These are phyloP conservation scores for Mucor irregularis DNA, from an alignment of 371 early-diverging fungal species.

Conservation along the genomic window DNA sequence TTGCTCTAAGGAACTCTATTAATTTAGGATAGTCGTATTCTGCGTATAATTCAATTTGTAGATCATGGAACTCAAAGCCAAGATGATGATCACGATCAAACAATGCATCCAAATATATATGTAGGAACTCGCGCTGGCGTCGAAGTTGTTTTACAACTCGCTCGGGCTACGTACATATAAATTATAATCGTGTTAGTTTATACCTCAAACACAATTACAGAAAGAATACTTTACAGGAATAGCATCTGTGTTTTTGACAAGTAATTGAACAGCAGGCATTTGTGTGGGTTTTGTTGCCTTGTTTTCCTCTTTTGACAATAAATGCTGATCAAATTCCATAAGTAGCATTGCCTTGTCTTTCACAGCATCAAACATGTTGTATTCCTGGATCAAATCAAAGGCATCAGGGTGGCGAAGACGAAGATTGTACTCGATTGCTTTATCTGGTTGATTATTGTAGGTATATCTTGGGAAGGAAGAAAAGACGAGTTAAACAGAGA, in stretches of 20 bases:
- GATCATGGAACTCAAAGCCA: slow-evolving; percentile 77
- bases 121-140: slow-evolving; percentile 59
- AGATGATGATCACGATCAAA: slow-evolving; percentile 74
- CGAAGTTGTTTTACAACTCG: slow-evolving; percentile 70
- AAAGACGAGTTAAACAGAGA: not conserved
- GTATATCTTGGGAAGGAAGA: slow-evolving; percentile 65
- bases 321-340: slow-evolving; percentile 81
- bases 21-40: slow-evolving; percentile 81
- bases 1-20: slow-evolving; percentile 79
- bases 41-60: slow-evolving; percentile 92
- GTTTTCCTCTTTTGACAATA: slow-evolving; percentile 33
- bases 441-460: slow-evolving; percentile 69
- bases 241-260: slow-evolving; percentile 83
- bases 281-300: slow-evolving; percentile 29
- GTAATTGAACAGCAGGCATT: slow-evolving; percentile 71
- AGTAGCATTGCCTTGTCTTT: slow-evolving; percentile 75
- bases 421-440: slow-evolving; percentile 82
- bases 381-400: slow-evolving; percentile 71
- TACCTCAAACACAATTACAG: not conserved
- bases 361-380: slow-evolving; percentile 81
- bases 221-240: slow-evolving; percentile 62
- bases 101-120: slow-evolving; percentile 88
- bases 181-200: too few relatives aligned
- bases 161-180: slow-evolving; percentile 41
- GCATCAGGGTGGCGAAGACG: slow-evolving; percentile 69